Conservation (phyloP, 2,329 filamentous ascomycete genomes). For the Celoporthe dispersa region DNA sequence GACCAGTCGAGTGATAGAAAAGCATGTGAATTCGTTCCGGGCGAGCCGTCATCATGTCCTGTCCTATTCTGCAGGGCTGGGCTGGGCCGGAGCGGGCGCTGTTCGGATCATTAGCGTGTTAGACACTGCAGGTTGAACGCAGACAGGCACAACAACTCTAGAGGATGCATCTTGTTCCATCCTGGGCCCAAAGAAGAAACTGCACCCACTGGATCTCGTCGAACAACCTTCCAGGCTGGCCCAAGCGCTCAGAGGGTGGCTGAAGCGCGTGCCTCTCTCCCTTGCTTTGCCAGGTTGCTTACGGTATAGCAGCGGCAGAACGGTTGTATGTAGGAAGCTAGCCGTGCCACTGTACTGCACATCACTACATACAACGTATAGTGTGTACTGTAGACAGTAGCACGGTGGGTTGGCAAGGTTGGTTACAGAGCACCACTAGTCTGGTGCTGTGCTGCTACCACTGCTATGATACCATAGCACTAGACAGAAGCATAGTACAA, state of each 20-base stretch:
- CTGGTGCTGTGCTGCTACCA: neutral
- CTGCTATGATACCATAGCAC: neutral
- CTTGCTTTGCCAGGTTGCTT: neutral
- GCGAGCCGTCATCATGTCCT: neutral
- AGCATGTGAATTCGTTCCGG: constrained; percentile 7
- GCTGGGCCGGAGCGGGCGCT: constrained; percentile 5
- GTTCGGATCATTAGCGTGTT: constrained; percentile 11
- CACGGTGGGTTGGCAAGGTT: too few relatives aligned
- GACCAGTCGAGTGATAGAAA: constrained; percentile 5
- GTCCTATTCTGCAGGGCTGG: neutral
- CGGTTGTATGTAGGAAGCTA: neutral
- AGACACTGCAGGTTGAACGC: constrained; percentile 8
- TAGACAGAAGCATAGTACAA: neutral
- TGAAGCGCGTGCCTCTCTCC: neutral
- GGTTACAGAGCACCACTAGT: neutral
- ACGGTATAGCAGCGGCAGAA: neutral
- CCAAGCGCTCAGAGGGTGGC: neutral
- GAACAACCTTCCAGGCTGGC: neutral
- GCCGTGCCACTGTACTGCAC: neutral
- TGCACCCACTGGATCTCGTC: too few relatives aligned
- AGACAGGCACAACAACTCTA: neutral
- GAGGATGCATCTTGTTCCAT: neutral
- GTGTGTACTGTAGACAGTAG: neutral
- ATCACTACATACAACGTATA: too few relatives aligned
- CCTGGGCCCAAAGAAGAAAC: neutral